Evolutionary conservation across 371 early-diverging fungal genomes (phyloP).

Genomic region (Umbelopsis sp.): DNA sequence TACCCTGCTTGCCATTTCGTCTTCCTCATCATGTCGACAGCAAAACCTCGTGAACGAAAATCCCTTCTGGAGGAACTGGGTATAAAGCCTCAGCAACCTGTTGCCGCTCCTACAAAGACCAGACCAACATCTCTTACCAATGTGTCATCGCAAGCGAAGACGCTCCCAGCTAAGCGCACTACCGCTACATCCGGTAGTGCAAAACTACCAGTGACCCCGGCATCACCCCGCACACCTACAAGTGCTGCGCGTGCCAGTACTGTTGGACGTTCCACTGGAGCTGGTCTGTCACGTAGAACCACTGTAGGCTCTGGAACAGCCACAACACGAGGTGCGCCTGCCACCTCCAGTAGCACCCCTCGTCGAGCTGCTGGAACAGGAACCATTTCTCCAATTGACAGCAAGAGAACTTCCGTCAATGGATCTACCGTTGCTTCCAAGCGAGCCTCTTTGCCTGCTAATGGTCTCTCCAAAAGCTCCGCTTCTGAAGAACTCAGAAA

Average conservation of each 20-base stretch:
- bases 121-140: conserved; percentile 6
- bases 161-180: conserved; percentile 4
- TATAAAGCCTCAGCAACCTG: conserved; percentile 9
- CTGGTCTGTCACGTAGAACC: conserved; percentile 5
- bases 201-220: not conserved
- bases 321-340: not conserved
- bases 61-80: conserved; percentile 17
- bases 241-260: conserved; percentile 5
- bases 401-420: conserved; percentile 1
- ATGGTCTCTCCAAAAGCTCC: conserved; percentile 4
- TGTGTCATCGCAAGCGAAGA: conserved; percentile 11
- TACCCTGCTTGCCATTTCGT: not conserved
- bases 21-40: conserved; percentile 17
- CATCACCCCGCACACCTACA: conserved; percentile 10
- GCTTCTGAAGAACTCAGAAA: conserved; percentile 3
- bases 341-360: not conserved
- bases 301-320: not conserved
- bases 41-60: conserved; percentile 13
- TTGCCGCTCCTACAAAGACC: conserved; percentile 8
- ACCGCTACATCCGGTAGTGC: not conserved
- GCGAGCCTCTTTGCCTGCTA: not conserved
- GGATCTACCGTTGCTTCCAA: not conserved
- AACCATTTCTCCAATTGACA: not conserved
- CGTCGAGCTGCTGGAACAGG: not conserved
- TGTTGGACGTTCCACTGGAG: conserved; percentile 1